Conservation (phyloP, 805 yeast species). For the Teunomyces tritomae region DNA sequence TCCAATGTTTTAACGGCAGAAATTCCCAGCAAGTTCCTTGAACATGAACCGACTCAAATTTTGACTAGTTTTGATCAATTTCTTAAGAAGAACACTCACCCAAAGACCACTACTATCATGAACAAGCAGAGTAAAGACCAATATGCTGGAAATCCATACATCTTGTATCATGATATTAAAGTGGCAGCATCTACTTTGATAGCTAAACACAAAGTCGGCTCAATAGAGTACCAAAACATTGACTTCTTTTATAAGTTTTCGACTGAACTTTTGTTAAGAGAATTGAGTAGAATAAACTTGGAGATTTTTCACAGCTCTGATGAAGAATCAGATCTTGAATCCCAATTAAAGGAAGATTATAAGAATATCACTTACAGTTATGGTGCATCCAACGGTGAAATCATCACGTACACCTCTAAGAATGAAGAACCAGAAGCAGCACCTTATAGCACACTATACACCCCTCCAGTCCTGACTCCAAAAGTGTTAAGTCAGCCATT, state of each 20-base stretch:
- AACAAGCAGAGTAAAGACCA: constrained; percentile 35
- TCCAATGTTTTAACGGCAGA: constrained; percentile 15
- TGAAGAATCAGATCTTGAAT: constrained; percentile 35
- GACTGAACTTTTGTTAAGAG: constrained; percentile 62
- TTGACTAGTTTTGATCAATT: constrained; percentile 41
- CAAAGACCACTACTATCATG: constrained; percentile 38
- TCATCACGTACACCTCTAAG: constrained; percentile 37
- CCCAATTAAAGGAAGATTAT: constrained; percentile 54
- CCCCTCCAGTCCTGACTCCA: constrained; percentile 23
- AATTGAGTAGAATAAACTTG: constrained; percentile 47
- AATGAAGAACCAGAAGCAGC: constrained; percentile 28
- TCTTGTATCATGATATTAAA: constrained; percentile 65
- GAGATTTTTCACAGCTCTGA: constrained; percentile 15
- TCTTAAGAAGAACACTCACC: constrained; percentile 24
- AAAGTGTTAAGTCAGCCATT: constrained; percentile 70
- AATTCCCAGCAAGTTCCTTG: constrained; percentile 21
- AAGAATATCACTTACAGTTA: constrained; percentile 55
- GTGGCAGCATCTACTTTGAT: constrained; percentile 51
- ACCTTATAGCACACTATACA: constrained; percentile 19
- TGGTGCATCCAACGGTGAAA: constrained; percentile 57
- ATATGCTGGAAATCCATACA: constrained; percentile 49
- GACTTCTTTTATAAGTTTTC: constrained; percentile 64
- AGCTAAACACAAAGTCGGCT: constrained; percentile 47
- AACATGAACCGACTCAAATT: constrained; percentile 42
- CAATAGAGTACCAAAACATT: constrained; percentile 46